These are phyloP conservation scores for Suillus tomentosus DNA, from an alignment of 768 basidiomycete genomes.

Conservation along the genomic window DNA sequence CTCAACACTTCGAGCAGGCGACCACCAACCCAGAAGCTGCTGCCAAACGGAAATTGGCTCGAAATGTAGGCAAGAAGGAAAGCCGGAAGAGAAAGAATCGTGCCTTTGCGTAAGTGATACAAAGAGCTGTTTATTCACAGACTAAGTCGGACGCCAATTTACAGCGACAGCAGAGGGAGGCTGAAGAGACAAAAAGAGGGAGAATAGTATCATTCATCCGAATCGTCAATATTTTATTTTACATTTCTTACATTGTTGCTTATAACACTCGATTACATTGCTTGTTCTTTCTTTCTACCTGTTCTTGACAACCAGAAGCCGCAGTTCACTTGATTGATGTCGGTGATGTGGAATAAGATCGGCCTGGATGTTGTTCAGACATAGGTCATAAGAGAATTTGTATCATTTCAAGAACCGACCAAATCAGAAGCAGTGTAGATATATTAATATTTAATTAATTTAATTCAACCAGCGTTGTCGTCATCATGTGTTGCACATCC, in stretches of 20 bases:
- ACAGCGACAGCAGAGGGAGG: slow-evolving; percentile 52
- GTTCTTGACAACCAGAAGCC: not conserved
- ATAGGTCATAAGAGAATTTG: not conserved
- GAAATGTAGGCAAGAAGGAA: slow-evolving; percentile 80
- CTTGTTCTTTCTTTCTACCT: not conserved
- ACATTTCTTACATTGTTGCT: not conserved
- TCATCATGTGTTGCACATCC: no score
- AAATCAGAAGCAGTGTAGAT: no score
- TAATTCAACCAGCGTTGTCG: no score
- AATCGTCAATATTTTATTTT: not conserved
- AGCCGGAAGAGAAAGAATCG: slow-evolving; percentile 77
- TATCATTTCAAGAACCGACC: no score
- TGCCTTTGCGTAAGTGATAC: slow-evolving; percentile 55
- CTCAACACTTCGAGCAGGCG: slow-evolving; percentile 41
- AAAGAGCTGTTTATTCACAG: not conserved
- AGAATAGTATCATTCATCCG: slow-evolving; percentile 11
- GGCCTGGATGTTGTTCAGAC: not conserved
- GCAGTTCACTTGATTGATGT: not conserved
- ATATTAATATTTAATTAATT: no score
- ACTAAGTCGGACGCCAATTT: not conserved
- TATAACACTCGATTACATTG: not conserved
- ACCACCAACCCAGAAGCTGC: slow-evolving; percentile 75
- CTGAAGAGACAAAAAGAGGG: slow-evolving; percentile 47
- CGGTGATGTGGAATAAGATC: not conserved
- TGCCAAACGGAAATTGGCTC: slow-evolving; percentile 71